Evolutionary conservation across 164 flowering plant species (phyloP), one percentile per base, ranked within the genome.

Genomic region (Litsea cubeba): DNA sequence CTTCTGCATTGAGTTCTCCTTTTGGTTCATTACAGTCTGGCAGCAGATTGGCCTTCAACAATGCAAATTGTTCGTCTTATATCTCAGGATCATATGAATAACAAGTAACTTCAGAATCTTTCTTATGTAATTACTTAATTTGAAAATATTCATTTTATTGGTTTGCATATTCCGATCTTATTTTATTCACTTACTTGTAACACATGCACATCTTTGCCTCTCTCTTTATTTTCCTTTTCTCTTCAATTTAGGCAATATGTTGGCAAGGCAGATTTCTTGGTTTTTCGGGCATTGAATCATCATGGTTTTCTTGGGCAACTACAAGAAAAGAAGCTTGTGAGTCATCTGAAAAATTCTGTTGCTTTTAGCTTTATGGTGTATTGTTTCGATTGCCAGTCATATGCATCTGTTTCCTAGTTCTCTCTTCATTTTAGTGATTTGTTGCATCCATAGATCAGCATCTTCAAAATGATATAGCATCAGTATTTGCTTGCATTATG

Each of bases 41-140:
- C 98, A 51, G 89, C 94, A 71, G 92, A 95, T 79, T 95, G 99
- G 98, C 98, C 98, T 23, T 72, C 82, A 60, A 91, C 90, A 68
- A 95, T 95, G 99, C 98, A 95, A 81, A 95, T 95, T 70, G 95
- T 89, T 68, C 89, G 98, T 51, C 93, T 95, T 69, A 80, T 82
- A 76, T 82, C 84, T 75, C 78, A 80, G 74, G 85, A 82, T 66
- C 82, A 82, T 72, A 82, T 82, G 85, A 80, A 82, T 76, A 80
- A 82, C 79, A 82, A 80, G 82, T 80, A 76, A 67, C 26, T 25
- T 60, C 15, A 60, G 25, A n/a, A n/a, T 46, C 14, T 50, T 24
- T 70, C 32, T 25, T 68, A 12, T 8, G 15, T 58, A 54, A 28
- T 75, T 49, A 22, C 30, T 46, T 14, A 23, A 25, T 35, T 40